Evolutionary conservation across 2,329 filamentous ascomycete species (phyloP), one percentile per base, ranked within the genome.

Genomic region (Zymoseptoria tritici): DNA sequence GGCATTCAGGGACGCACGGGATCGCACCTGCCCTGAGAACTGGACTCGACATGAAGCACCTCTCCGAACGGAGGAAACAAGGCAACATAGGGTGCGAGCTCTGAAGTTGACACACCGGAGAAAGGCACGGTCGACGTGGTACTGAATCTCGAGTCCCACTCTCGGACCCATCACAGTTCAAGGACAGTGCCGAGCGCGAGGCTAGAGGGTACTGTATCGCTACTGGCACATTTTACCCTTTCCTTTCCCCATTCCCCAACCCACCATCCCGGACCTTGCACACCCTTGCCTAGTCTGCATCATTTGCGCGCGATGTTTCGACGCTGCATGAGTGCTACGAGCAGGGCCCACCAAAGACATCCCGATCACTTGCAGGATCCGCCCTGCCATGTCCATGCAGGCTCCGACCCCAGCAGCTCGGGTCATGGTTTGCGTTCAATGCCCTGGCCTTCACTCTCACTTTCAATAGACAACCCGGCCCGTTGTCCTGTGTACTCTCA

Each of bases 301-400:
- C 29, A 59, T 58, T 59, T 62, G 63, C 63, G 64, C 62, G 64
- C 64, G 59, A 63, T 66, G 62, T 66, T 66, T 66, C 64, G 64
- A 59, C 52, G 60, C 53, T 57, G 64, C 64, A 66, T 63, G 50
- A 62, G 64, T 66, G 64, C 61, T 56, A 66, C 64, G 58, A 62
- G 62, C 57, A 59, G 55, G 31, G 51, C 58, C 64, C 64, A 62
- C 60, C 60, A 60, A 57, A 60, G 53, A 58, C 52, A 61, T 60
- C 61, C 62, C 63, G 64, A 66, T 60, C 64, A 59, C 59, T 57
- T 63, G 62, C 64, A 66, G 62, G 59, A 64, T 59, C 62, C 64
- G 60, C 60, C 60, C 57, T 53, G 56, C 53, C 16, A 46, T 57
- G 54, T 57, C 52, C 60, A 64, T 66, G 64, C 64, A 62, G 49